Base-by-base conservation (phyloP, 2,329 filamentous ascomycete species). In the Calonectria hawksworthii region DNA sequence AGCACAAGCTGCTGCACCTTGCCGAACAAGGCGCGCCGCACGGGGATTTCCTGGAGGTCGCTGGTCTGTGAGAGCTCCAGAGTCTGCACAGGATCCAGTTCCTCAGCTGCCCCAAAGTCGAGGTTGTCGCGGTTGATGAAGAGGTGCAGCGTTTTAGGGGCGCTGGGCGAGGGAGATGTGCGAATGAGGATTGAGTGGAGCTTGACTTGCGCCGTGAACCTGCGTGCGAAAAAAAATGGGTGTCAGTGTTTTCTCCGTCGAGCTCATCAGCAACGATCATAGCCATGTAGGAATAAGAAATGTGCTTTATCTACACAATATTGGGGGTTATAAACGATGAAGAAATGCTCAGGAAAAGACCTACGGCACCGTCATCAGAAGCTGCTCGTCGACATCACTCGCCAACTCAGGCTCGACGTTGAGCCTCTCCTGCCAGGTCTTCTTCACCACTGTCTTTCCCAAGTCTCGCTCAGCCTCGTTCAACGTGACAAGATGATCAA, bases 151-250 rank as follows among this genome's bases (percentile, higher is more conserved):
- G 95, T 98, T 76, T 91, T 91, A 2, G 97, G 97, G 4, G 96
- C 95, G 30, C 90, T 92, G 69, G 88, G 83, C 10, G 93, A 92
- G 52, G 92, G 88, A 1, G 94, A 95, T 2, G 95, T 95, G 83
- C 96, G 95, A 74, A 99, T 86, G 30, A 98, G 90, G 82, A 99
- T 93, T 32, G 94, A 93, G 86, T 99, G 96, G 1, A 99, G 92
- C 82, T 98, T 98, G 74, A 98, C 92, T 85, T 98, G 96, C 63
- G 95, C 96, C 1, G 96, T 96, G 87, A 99, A 99, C 2, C 95
- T 98, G 77, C 56, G 34, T 23, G 34, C 32, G n/a, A 10, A 34
- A 28, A 64, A 64, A 56, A 30, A 23, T 16, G 18, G 23, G 30
- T 32, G 3, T 54, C 5, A 14, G 16, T 77, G 16, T 36, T 50